Conservation (phyloP, 2,329 filamentous ascomycete genomes). For the Geosmithia flava region DNA sequence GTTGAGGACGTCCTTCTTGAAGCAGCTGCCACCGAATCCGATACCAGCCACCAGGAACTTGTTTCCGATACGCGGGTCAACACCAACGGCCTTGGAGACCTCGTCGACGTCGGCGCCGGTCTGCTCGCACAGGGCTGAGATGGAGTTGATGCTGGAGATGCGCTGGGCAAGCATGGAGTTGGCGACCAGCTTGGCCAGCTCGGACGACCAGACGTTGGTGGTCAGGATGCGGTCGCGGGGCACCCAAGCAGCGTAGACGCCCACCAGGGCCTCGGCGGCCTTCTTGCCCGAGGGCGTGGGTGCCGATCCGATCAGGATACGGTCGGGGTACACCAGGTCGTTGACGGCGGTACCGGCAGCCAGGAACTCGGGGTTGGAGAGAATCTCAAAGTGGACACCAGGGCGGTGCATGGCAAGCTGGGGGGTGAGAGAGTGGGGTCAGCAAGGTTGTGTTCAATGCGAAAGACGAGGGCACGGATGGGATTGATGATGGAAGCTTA, state of each 20-base stretch:
- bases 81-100: constrained; percentile 53
- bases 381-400: constrained; percentile 56
- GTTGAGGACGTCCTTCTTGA: constrained; percentile 69
- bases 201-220: constrained; percentile 66
- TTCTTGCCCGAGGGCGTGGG: constrained; percentile 44
- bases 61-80: constrained; percentile 59
- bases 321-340: constrained; percentile 58
- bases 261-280: constrained; percentile 51
- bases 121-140: constrained; percentile 68
- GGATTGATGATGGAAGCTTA: constrained; percentile 22
- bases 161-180: constrained; percentile 74
- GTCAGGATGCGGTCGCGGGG: constrained; percentile 53
- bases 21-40: constrained; percentile 71
- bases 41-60: constrained; percentile 64
- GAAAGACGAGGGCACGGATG: background rate
- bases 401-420: constrained; percentile 48
- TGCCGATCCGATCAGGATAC: constrained; percentile 62
- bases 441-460: background rate
- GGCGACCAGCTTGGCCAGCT: constrained; percentile 66
- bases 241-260: constrained; percentile 62
- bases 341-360: constrained; percentile 65
- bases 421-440: background rate
- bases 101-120: constrained; percentile 67
- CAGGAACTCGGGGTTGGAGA: constrained; percentile 74
- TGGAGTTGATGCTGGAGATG: constrained; percentile 69